Percentiles rank a stretch among this genome's conserved stretches.
Conservation (phyloP, 371 early-diverging fungal genomes). For the Polyrhizophydium stewartii region DNA sequence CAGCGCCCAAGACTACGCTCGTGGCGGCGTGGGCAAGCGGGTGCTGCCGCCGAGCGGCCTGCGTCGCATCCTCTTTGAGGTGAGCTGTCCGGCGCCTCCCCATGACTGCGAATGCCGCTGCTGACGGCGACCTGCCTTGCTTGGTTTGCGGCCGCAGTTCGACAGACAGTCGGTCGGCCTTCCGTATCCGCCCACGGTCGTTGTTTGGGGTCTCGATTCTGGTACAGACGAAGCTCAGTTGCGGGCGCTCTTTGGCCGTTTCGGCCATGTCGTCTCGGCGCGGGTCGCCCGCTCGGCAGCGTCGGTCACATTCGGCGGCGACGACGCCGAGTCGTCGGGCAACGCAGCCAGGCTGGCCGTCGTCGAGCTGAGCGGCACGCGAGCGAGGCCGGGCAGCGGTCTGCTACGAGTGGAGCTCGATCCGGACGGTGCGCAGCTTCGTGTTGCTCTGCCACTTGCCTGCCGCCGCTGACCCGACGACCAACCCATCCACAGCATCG, state of each 20-base stretch:
- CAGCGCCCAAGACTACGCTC: no score
- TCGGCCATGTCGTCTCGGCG: neutral
- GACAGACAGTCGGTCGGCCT: neutral
- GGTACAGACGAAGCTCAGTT: neutral
- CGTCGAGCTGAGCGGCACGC: slow-evolving; percentile 53
- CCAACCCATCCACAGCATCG: slow-evolving; percentile 22
- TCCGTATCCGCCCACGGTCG: neutral
- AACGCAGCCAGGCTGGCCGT: slow-evolving; percentile 46
- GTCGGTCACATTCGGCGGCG: neutral
- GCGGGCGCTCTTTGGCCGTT: no score
- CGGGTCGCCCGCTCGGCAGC: no score
- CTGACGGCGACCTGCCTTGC: neutral
- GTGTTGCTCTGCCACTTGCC: no score
- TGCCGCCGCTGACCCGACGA: slow-evolving; percentile 26
- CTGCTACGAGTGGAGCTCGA: slow-evolving; percentile 62
- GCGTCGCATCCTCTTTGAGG: neutral
- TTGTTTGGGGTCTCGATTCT: neutral
- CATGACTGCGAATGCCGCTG: neutral
- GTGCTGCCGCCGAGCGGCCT: neutral
- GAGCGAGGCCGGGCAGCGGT: no score
- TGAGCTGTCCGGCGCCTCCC: neutral
- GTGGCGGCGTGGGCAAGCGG: neutral
- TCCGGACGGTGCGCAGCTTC: slow-evolving; percentile 42
- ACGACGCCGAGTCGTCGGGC: slow-evolving; percentile 5
- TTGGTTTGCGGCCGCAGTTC: no score